Evolutionary conservation across 768 basidiomycete genomes (phyloP).

Genomic region (Leccinum broughii): DNA sequence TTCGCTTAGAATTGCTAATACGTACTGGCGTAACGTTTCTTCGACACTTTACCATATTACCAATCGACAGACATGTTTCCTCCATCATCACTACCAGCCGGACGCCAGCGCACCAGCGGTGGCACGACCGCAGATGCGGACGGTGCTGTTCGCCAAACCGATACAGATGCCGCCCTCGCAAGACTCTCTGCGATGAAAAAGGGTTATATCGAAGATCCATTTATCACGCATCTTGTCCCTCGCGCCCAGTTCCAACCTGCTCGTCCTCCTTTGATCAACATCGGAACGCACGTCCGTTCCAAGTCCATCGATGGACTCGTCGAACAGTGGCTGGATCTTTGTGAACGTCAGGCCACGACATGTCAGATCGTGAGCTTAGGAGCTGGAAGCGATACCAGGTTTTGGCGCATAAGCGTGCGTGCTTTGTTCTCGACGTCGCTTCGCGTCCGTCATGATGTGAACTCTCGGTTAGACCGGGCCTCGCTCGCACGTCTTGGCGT

Average conservation of each 20-base stretch:
- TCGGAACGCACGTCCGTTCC: conserved; percentile 89
- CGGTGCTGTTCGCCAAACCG: conserved; percentile 70
- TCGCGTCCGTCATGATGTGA: conserved; percentile 15
- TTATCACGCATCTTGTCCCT: conserved; percentile 64
- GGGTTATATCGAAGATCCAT: conserved; percentile 81
- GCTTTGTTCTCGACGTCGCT: neutral
- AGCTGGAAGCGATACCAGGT: conserved; percentile 93
- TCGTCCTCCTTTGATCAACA: conserved; percentile 88
- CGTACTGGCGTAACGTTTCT: no score
- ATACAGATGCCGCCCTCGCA: conserved; percentile 81
- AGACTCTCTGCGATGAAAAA: conserved; percentile 81
- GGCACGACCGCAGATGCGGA: conserved; percentile 45
- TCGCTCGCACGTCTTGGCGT: conserved; percentile 46
- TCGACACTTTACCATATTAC: neutral
- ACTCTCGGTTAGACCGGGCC: conserved; percentile 53
- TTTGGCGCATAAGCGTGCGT: conserved; percentile 86
- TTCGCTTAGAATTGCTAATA: neutral
- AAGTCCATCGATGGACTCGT: conserved; percentile 79
- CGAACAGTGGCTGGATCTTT: conserved; percentile 56
- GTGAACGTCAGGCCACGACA: conserved; percentile 40
- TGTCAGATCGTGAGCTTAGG: conserved; percentile 94
- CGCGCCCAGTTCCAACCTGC: conserved; percentile 58
- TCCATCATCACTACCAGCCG: conserved; percentile 9
- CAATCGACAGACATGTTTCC: conserved; percentile 11
- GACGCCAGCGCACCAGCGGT: conserved; percentile 15